Conservation (phyloP, 176 grass and related monocot genomes). For the Poa annua region DNA sequence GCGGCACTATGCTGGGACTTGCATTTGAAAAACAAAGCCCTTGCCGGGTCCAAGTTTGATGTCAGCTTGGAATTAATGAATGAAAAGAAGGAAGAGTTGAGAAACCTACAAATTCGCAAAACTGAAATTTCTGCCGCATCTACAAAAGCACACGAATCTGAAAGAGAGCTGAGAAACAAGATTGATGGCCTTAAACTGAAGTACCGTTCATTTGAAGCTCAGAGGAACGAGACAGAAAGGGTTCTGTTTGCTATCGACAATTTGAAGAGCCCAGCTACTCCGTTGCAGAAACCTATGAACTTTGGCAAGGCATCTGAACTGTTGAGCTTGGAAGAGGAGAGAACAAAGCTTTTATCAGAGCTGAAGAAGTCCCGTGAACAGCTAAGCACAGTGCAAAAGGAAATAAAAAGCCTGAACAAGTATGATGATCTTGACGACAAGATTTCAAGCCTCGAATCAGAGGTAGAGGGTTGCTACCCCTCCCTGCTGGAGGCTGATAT, state of each 20-base stretch:
- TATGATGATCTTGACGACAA: conserved; percentile 52
- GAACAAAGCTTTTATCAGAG: conserved; percentile 56
- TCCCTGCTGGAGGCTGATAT: conserved; percentile 57
- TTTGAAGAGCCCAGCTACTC: conserved; percentile 25
- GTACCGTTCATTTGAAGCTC: conserved; percentile 62
- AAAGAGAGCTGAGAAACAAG: conserved; percentile 68
- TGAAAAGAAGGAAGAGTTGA: conserved; percentile 70
- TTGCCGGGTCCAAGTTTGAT: conserved; percentile 49
- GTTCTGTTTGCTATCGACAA: conserved; percentile 85
- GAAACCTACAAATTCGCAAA: conserved; percentile 43
- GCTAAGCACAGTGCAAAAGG: conserved; percentile 55
- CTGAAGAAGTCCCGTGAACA: conserved; percentile 60
- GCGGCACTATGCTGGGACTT: conserved; percentile 47
- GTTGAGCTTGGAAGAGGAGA: conserved; percentile 80
- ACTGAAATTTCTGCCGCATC: conserved; percentile 41
- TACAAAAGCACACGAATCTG: conserved; percentile 54
- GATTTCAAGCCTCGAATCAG: conserved; percentile 54
- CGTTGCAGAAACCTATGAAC: conserved; percentile 42
- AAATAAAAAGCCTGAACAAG: conserved; percentile 53
- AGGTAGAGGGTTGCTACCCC: conserved; percentile 45
- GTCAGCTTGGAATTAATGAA: conserved; percentile 51
- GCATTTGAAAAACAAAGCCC: conserved; percentile 53
- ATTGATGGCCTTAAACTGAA: conserved; percentile 76
- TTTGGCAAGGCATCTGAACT: conserved; percentile 80
- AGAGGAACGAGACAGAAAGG: conserved; percentile 71